These are phyloP conservation scores for Gossypium laxum DNA, from an alignment of 441 rosid species.

Conservation along the genomic window DNA sequence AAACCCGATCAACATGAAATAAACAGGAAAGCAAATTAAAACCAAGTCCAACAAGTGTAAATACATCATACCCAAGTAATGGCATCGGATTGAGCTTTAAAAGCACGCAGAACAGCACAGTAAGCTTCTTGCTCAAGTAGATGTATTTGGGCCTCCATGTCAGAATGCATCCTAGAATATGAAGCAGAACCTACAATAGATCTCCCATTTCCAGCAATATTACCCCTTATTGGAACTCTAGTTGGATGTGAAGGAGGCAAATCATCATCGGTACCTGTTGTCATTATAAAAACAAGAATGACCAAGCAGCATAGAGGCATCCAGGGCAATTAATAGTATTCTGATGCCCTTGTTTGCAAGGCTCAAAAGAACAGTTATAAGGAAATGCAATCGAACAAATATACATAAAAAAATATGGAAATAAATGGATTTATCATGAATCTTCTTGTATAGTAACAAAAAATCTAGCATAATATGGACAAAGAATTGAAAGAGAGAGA, in stretches of 20 bases:
- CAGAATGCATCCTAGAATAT: constrained; percentile 30
- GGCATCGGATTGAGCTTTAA: constrained; percentile 95
- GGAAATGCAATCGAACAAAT: not conserved
- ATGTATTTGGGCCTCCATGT: constrained; percentile 84
- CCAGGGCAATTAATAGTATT: constrained; percentile 7
- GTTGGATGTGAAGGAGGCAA: constrained; percentile 34
- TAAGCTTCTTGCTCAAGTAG: constrained; percentile 92
- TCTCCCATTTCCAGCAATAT: constrained; percentile 40
- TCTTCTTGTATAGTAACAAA: not conserved
- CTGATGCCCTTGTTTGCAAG: not conserved
- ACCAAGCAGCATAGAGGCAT: constrained; percentile 3
- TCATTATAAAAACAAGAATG: constrained; percentile 10
- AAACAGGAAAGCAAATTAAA: not conserved
- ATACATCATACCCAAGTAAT: constrained; percentile 67
- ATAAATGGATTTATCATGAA: not conserved
- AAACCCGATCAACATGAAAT: constrained; percentile 8
- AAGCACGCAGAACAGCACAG: constrained; percentile 78
- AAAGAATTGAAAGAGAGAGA: not conserved
- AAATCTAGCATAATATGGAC: not conserved
- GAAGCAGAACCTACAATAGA: constrained; percentile 33
- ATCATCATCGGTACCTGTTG: constrained; percentile 47
- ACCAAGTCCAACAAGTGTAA: not conserved
- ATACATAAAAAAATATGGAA: not conserved
- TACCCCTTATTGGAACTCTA: constrained; percentile 26
- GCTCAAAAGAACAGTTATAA: not conserved